phyloP scores from a whole-genome alignment of 441 rosid genomes.

The Erodium texanum region DNA sequence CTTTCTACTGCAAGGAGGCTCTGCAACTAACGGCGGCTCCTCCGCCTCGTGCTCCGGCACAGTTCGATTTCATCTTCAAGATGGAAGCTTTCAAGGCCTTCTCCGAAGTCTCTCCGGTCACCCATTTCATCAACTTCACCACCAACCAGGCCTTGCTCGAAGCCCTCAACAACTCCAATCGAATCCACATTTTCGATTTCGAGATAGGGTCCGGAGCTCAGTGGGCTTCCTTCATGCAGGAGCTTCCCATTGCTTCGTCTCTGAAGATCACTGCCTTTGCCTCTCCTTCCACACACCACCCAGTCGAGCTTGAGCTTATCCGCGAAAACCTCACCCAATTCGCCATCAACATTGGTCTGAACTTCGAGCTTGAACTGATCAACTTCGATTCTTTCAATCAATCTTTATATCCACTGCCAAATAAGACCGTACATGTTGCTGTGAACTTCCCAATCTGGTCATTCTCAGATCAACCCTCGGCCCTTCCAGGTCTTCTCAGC shows the following conservation, averaged over 20 bases:
- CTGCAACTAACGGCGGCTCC: conserved; percentile 42
- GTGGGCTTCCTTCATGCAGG: conserved; percentile 77
- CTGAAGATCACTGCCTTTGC: conserved; percentile 59
- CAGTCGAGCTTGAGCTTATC: conserved; percentile 43
- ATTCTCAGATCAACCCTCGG: conserved; percentile 33
- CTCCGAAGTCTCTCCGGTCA: conserved; percentile 51
- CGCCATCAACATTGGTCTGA: conserved; percentile 43
- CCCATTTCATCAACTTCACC: conserved; percentile 56
- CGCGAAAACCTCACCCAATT: conserved; percentile 45
- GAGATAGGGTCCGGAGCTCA: conserved; percentile 66
- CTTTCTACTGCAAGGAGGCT: conserved; percentile 84
- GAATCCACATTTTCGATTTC: conserved; percentile 52
- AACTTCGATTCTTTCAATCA: conserved; percentile 41
- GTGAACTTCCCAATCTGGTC: conserved; percentile 54
- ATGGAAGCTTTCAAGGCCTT: conserved; percentile 56
- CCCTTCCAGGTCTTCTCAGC: conserved; percentile 21
- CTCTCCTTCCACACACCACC: conserved; percentile 42
- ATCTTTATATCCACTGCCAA: conserved; percentile 8
- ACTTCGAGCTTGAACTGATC: conserved; percentile 50
- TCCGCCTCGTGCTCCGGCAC: conserved; percentile 26
- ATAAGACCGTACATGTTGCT: conserved; percentile 34
- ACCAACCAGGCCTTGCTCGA: conserved; percentile 64
- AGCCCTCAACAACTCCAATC: conserved; percentile 34
- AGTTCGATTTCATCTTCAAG: conserved; percentile 44
- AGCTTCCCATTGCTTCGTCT: conserved; percentile 46